phyloP scores from a whole-genome alignment of 305 asterid genomes.

The Fraxinus baroniana region DNA sequence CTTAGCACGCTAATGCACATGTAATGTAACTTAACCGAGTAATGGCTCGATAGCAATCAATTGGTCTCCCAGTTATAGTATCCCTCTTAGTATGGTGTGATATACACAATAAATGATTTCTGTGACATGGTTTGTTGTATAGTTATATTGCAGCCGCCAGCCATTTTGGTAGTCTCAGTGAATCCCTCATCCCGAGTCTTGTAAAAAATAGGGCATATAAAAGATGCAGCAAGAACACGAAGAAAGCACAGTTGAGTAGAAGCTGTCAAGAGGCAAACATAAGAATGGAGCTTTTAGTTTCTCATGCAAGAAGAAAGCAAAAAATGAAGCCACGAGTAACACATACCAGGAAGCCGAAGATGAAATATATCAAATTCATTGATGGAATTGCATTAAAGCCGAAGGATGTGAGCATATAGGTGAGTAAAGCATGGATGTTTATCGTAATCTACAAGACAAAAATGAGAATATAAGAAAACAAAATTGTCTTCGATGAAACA shows the following conservation, averaged over 20 bases:
- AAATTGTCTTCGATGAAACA: background rate
- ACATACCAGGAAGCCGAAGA: slow-evolving; percentile 81
- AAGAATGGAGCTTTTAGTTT: slow-evolving; percentile 3
- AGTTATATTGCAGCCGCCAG: slow-evolving; percentile 60
- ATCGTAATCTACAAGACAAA: slow-evolving; percentile 60
- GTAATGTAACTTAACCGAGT: background rate
- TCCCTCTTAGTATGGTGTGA: background rate
- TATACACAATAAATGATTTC: background rate
- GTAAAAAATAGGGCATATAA: slow-evolving; percentile 55
- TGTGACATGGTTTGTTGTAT: background rate
- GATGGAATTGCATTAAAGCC: slow-evolving; percentile 77
- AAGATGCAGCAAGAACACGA: background rate
- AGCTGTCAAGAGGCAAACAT: slow-evolving; percentile 52
- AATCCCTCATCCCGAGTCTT: slow-evolving; percentile 73
- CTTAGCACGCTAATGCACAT: background rate
- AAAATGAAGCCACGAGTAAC: background rate
- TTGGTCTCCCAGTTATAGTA: background rate
- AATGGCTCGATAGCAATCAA: background rate
- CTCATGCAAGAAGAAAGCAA: background rate
- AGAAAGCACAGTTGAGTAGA: slow-evolving; percentile 59
- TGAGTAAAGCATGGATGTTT: slow-evolving; percentile 76
- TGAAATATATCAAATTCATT: slow-evolving; percentile 64
- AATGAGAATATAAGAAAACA: background rate
- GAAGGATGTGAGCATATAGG: slow-evolving; percentile 56
- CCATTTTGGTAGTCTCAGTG: slow-evolving; percentile 82